These are phyloP conservation scores for Pseudoneurospora amorphoporcata DNA, from an alignment of 495 filamentous ascomycete genomes.

Conservation along the genomic window DNA sequence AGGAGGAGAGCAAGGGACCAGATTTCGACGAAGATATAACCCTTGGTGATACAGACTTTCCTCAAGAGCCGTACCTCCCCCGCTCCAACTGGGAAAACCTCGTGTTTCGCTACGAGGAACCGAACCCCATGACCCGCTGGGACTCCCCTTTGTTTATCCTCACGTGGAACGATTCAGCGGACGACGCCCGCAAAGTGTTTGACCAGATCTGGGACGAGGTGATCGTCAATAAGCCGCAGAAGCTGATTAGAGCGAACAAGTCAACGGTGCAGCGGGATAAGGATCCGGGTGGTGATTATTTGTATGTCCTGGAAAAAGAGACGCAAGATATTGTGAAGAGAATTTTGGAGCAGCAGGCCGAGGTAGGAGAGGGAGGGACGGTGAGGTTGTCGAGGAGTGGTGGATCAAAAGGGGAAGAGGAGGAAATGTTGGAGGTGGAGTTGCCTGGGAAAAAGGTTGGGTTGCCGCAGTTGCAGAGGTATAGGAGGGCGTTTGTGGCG, in stretches of 20 bases:
- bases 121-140: conserved; percentile 90
- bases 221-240: conserved; percentile 48
- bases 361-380: conserved; percentile 48
- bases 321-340: conserved; percentile 72
- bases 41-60: neutral
- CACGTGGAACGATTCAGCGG: conserved; percentile 62
- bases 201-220: conserved; percentile 63
- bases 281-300: conserved; percentile 61
- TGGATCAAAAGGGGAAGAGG: conserved; percentile 20
- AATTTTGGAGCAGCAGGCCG: conserved; percentile 63
- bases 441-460: conserved; percentile 52
- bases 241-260: conserved; percentile 61
- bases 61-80: conserved; percentile 44
- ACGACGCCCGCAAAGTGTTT: conserved; percentile 29
- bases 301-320: conserved; percentile 75
- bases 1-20: neutral
- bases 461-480: conserved; percentile 68
- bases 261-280: conserved; percentile 60
- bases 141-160: conserved; percentile 91
- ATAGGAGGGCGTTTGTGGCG: conserved; percentile 77
- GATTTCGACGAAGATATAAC: conserved; percentile 20
- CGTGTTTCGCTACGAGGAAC: conserved; percentile 92
- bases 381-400: conserved; percentile 25
- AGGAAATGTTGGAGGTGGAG: conserved; percentile 35
- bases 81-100: conserved; percentile 75